A percentile compares a stretch with the other conserved stretches of the same genome.
phyloP scores from a whole-genome alignment of 2,329 filamentous ascomycete genomes.

The Parafenestella ontariensis region DNA sequence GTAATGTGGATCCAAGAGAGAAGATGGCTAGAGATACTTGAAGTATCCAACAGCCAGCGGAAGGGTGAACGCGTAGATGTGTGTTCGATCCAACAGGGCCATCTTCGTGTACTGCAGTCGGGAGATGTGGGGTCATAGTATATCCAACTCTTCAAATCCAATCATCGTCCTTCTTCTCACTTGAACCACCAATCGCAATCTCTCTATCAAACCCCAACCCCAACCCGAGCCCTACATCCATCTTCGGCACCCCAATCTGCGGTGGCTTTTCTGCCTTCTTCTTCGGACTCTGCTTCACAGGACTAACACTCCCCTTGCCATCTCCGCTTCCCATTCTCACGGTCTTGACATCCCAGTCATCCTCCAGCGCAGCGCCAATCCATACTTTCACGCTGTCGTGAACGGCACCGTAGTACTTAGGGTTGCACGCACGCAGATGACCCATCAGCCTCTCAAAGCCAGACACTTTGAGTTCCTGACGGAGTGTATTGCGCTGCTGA shows the following conservation, averaged over 20 bases:
- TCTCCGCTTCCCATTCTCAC: slow-evolving; percentile 73
- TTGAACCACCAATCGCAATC: slow-evolving; percentile 21
- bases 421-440: slow-evolving; percentile 88
- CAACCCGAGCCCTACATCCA: slow-evolving; percentile 41
- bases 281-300: slow-evolving; percentile 51
- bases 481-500: slow-evolving; percentile 76
- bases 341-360: slow-evolving; percentile 84
- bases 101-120: background rate
- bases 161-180: slow-evolving; percentile 32
- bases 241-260: slow-evolving; percentile 48
- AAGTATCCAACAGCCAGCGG: background rate
- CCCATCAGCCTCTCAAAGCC: slow-evolving; percentile 91
- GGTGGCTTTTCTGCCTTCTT: slow-evolving; percentile 48
- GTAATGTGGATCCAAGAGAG: background rate
- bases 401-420: slow-evolving; percentile 94
- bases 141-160: slow-evolving; percentile 37
- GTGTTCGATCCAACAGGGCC: background rate
- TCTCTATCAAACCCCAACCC: slow-evolving; percentile 43
- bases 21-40: too few relatives aligned
- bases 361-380: slow-evolving; percentile 85
- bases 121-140: background rate
- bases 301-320: slow-evolving; percentile 40
- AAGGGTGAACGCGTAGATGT: background rate
- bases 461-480: slow-evolving; percentile 78
- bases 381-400: slow-evolving; percentile 89